Evolutionary conservation across 2,329 filamentous ascomycete species (phyloP), one percentile per base, ranked within the genome.

Genomic region (Aspergillus fructus): DNA sequence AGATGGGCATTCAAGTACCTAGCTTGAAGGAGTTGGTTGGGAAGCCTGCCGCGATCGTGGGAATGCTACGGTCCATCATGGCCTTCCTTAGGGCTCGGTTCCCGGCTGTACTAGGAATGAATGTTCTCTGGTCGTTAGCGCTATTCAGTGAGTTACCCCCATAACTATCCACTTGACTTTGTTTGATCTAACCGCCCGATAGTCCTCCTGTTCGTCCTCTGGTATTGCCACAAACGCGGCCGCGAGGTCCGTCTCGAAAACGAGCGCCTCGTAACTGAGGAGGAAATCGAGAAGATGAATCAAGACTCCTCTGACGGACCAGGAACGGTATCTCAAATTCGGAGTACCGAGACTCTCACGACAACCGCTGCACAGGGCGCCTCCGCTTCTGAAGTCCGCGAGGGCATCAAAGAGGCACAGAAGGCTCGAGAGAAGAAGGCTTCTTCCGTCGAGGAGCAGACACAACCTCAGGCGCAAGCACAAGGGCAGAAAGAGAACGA

Each of bases 151-250:
- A 81, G 89, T 59, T n/a, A 23, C 33, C 21, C 9, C 2, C 23
- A 9, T n/a, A n/a, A 7, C 34, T 1, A 41, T n/a, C 3, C 13
- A 15, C 27, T 24, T 4, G 17, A 41, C 11, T 13, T 47, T 23
- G 27, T 41, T 45, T 45, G 13, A 9, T 4, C 49, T 62, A 56
- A 57, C 37, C 21, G 17, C 30, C 34, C 33, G 34, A n/a, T 55
- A 90, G 90, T 97, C 54, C 82, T 97, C 15, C 83, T 99, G 56
- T 94, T 96, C 71, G 91, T 96, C 45, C 87, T 97, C 67, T 99
- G 93, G 93, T 99, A 97, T 77, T 97, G 93, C 77, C 89, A 97
- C 76, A 97, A 97, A 79, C 89, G 94, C 53, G 94, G 94, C 40
- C 86, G 86, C 45, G 93, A 99, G 77, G 87, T 87, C 6, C 85